Evolutionary conservation across 768 basidiomycete genomes (phyloP).

Genomic region (Boletus rubropictus): DNA sequence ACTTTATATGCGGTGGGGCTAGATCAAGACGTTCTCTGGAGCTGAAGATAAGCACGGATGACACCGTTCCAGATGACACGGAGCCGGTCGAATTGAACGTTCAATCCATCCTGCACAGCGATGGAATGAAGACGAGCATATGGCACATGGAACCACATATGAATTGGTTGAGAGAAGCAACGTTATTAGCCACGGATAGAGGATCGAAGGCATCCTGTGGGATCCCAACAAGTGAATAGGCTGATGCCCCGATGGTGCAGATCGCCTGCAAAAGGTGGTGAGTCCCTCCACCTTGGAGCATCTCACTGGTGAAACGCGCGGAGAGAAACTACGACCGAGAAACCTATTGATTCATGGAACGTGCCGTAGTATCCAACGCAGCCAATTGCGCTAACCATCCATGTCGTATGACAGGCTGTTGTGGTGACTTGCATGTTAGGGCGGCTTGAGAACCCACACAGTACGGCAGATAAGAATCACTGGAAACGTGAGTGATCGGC

Average conservation of each 20-base stretch:
- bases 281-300: not conserved
- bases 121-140: no score
- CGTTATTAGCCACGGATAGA: conserved; percentile 6
- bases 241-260: not conserved
- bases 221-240: not conserved
- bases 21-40: not conserved
- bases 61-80: not conserved
- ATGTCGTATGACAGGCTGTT: no score
- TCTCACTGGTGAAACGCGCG: no score
- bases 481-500: not conserved
- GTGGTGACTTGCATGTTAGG: not conserved
- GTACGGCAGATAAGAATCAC: not conserved
- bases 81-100: conserved; percentile 1
- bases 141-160: not conserved
- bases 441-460: not conserved
- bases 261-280: not conserved
- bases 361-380: not conserved
- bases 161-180: not conserved
- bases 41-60: not conserved
- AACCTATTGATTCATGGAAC: not conserved
- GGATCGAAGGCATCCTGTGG: conserved; percentile 3
- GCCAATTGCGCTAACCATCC: not conserved
- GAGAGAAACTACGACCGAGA: not conserved
- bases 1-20: not conserved
- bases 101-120: conserved; percentile 22